phyloP scores from a whole-genome alignment of 352 stramenopile genomes.

The Globisporangium barbulae region DNA sequence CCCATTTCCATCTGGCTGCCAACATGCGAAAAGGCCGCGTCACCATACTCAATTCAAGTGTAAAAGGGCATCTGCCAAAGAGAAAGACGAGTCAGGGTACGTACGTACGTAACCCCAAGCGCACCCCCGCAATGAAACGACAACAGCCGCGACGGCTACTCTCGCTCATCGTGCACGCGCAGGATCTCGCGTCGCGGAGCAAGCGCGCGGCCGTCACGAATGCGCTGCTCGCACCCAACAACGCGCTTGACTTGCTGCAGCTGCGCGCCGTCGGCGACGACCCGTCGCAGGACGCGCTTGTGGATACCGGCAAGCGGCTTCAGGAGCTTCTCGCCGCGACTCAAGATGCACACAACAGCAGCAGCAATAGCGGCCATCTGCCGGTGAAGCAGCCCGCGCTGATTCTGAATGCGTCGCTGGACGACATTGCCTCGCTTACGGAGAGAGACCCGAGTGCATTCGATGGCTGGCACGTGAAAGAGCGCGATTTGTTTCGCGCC shows the following conservation, averaged over 20 bases:
- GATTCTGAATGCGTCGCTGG: conserved; percentile 18
- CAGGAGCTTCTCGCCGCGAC: background rate
- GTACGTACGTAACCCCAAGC: background rate
- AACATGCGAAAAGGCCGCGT: background rate
- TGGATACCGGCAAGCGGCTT: background rate
- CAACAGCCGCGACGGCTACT: conserved; percentile 12
- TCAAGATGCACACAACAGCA: background rate
- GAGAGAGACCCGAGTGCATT: background rate
- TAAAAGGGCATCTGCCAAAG: conserved; percentile 3
- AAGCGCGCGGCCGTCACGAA: background rate
- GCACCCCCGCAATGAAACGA: conserved; percentile 12
- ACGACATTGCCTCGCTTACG: background rate
- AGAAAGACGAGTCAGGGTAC: background rate
- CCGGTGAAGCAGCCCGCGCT: background rate
- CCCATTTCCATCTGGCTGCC: conserved; percentile 1
- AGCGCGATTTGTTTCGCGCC: conserved; percentile 18
- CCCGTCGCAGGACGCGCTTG: background rate
- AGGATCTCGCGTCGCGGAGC: conserved; percentile 11
- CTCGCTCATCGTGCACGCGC: conserved; percentile 27
- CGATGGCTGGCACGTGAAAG: conserved; percentile 27
- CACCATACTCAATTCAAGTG: conserved; percentile 9
- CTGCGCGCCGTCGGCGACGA: conserved; percentile 17
- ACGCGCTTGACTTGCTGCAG: conserved; percentile 28
- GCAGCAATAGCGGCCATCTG: background rate
- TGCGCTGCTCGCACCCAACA: background rate